These are phyloP conservation scores for Boletus pseudo-olivaceus DNA, from an alignment of 768 basidiomycete species.

Conservation along the genomic window DNA sequence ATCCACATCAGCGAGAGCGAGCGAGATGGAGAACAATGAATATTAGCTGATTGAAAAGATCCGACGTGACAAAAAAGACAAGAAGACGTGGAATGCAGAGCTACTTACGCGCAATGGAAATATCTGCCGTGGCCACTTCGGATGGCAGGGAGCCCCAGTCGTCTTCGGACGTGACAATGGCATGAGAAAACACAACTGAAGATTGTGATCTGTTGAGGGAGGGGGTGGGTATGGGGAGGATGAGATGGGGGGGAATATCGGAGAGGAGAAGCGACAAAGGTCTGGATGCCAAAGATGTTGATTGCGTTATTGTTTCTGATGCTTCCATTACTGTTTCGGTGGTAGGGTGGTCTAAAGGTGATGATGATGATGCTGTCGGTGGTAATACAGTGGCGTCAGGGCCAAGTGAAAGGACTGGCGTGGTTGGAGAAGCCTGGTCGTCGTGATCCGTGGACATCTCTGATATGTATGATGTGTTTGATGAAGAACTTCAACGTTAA, in stretches of 20 bases:
- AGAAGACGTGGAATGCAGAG: constrained; percentile 4
- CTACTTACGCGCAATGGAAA: constrained; percentile 56
- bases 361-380: constrained; percentile 17
- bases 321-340: constrained; percentile 19
- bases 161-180: constrained; percentile 32
- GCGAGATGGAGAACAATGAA: neutral
- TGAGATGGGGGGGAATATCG: constrained; percentile 28
- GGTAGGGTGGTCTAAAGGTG: constrained; percentile 22
- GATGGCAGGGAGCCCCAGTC: constrained; percentile 42
- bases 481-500: constrained; percentile 8
- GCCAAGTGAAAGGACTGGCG: constrained; percentile 9
- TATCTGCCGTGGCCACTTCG: constrained; percentile 54
- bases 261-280: constrained; percentile 18
- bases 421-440: constrained; percentile 16
- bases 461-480: constrained; percentile 16
- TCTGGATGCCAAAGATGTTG: constrained; percentile 13
- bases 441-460: constrained; percentile 26
- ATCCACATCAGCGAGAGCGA: neutral
- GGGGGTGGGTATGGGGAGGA: constrained; percentile 43
- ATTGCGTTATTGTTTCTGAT: constrained; percentile 16
- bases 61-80: constrained; percentile 2
- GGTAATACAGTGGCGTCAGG: constrained; percentile 25
- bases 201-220: constrained; percentile 39
- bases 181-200: constrained; percentile 45
- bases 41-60: neutral